Base-by-base conservation (phyloP, 768 basidiomycete species). In the Sistotremastrum niveocremeum region DNA sequence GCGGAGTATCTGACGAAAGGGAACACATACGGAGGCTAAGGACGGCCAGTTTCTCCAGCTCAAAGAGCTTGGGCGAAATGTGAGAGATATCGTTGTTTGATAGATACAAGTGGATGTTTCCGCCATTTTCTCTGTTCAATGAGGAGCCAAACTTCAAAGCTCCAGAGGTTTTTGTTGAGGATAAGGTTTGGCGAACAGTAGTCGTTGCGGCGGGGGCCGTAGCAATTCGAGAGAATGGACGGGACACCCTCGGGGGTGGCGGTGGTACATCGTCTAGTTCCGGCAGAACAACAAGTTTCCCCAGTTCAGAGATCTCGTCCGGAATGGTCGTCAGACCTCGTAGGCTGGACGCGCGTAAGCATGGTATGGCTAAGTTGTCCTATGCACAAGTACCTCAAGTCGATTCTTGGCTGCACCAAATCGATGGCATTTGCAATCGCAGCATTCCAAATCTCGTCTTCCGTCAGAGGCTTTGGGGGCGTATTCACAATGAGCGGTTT, bases 61-160 rank as follows among this genome's bases (percentile, higher is more conserved):
- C 58, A 55, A 83, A 81, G 3, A 87, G 57, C 49, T 77, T 72
- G 1, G 56, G 53, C 4, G 84, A 84, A 4, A 87, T 58, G 7
- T 52, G 57, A 0, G 64, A 59, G 32, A 87, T 79, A 20, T 46
- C 49, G 54, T 85, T 84, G 4, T 61, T 54, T 11, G 66, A 70
- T 0, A 85, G 70, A 49, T 68, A 79, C 4, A 87, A 60, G 31
- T 74, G 68, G 4, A 84, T 63, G 34, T 74, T 46, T 6, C 44
- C 28, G 20, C 29, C 6, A 8, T 28, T 64, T 42, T 74, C 65
- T 54, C 66, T 65, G 6, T 71, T 65, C 36, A 69, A 59, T 1
- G 70, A 67, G 34, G 51, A 48, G 43, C 60, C 58, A 37, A 53
- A 51, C 37, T 62, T 52, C 8, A 58, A 56, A 53, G 58, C 50